Evolutionary conservation across 2,329 filamentous ascomycete species (phyloP).

Genomic region (Botrytis deweyae): DNA sequence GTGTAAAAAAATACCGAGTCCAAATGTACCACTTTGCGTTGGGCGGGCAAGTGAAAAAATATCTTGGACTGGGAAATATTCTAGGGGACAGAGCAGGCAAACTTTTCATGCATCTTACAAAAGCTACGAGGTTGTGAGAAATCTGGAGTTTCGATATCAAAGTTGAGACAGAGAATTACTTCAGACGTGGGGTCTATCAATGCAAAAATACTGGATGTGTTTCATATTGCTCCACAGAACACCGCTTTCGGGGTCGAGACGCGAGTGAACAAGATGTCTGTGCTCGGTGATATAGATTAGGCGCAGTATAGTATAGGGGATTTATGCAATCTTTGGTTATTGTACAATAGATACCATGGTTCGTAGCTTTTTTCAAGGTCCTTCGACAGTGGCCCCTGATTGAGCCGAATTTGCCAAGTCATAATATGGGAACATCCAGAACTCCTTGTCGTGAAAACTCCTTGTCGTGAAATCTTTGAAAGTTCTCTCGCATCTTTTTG

Average conservation of each 20-base stretch:
- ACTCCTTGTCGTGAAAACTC: neutral
- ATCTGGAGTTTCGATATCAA: neutral
- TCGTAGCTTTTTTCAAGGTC: neutral
- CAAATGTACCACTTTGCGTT: neutral
- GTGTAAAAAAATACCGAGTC: neutral
- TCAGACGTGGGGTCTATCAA: neutral
- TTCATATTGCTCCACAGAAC: neutral
- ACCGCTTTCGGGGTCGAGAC: neutral
- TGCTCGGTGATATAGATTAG: neutral
- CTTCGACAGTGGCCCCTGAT: neutral
- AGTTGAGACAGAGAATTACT: neutral
- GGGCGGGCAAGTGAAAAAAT: neutral
- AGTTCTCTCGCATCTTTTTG: neutral
- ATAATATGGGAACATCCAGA: neutral
- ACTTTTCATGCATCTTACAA: neutral
- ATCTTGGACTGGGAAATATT: neutral
- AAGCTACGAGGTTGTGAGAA: neutral
- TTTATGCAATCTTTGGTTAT: neutral
- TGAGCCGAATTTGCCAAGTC: constrained; percentile 1
- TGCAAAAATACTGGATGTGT: neutral
- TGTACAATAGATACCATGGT: neutral
- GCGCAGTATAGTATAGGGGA: neutral
- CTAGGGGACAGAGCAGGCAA: neutral
- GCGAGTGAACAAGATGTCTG: neutral
- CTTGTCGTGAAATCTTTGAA: neutral